phyloP scores from a whole-genome alignment of 306 rosid species.

The Malus asiatica region DNA sequence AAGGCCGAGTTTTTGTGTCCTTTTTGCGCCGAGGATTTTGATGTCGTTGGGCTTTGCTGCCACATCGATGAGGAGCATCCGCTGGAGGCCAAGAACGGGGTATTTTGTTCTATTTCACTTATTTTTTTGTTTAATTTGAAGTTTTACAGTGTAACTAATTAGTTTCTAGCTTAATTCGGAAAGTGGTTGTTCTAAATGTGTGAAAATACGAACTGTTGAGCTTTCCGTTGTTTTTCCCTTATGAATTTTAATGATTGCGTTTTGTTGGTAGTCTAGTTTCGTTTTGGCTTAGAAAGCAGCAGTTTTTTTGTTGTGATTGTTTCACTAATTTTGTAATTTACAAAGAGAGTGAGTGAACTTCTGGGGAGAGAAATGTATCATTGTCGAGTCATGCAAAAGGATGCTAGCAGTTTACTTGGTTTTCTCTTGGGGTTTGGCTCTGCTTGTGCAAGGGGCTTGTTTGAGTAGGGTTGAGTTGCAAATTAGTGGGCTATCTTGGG shows the following conservation, averaged over 20 bases:
- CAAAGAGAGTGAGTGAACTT: not conserved
- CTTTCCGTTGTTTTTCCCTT: not conserved
- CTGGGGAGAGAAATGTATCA: not conserved
- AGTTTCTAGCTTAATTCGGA: not conserved
- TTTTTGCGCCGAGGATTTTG: conserved; percentile 69
- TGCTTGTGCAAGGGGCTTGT: not conserved
- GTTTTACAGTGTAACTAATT: not conserved
- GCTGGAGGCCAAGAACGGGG: conserved; percentile 65
- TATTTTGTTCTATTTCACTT: not conserved
- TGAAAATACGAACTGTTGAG: not conserved
- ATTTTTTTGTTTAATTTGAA: not conserved
- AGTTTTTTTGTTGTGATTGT: not conserved
- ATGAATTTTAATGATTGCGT: not conserved
- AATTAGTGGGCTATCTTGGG: not conserved
- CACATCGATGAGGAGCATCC: conserved; percentile 84
- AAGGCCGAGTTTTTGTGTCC: conserved; percentile 68
- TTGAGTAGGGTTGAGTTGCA: not conserved
- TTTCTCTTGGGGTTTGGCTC: not conserved
- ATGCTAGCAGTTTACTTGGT: not conserved
- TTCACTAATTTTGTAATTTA: not conserved
- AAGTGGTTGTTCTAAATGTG: not conserved
- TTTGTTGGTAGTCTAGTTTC: not conserved
- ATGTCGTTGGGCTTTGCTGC: conserved; percentile 74
- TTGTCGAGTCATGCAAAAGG: not conserved
- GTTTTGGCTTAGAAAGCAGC: not conserved